Conservation (phyloP, 2,329 filamentous ascomycete species). For the Trichoderma harzianum region DNA sequence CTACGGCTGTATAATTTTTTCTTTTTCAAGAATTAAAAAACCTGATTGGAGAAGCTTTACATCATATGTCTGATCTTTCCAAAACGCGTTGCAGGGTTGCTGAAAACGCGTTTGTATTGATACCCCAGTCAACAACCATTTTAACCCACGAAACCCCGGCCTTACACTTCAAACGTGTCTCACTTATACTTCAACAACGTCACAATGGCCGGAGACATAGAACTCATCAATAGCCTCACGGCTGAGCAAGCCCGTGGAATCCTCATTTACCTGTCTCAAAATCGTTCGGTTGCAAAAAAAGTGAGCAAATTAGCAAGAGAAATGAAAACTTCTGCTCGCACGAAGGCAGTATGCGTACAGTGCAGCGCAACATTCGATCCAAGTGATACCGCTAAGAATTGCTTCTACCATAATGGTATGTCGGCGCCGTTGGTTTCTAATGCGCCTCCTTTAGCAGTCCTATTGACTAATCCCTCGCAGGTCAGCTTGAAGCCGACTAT, state of each 20-base stretch:
- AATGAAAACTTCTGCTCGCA: background rate
- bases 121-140: background rate
- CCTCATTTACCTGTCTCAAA: background rate
- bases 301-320: background rate
- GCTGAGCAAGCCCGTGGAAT: background rate
- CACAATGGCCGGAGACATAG: background rate
- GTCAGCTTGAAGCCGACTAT: background rate
- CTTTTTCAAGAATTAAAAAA: no score
- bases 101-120: background rate
- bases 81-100: background rate
- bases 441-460: background rate
- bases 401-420: background rate
- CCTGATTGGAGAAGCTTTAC: no score
- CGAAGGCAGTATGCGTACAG: background rate
- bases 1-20: no score
- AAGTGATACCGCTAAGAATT: background rate
- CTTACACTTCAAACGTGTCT: background rate
- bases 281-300: background rate
- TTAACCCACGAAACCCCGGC: no score
- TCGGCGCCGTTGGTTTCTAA: background rate
- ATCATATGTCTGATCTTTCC: background rate
- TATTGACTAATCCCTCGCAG: background rate
- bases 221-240: background rate
- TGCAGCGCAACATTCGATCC: background rate
- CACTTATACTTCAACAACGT: no score